Conservation (phyloP, 306 rosid genomes). For the Quercus glauca region DNA sequence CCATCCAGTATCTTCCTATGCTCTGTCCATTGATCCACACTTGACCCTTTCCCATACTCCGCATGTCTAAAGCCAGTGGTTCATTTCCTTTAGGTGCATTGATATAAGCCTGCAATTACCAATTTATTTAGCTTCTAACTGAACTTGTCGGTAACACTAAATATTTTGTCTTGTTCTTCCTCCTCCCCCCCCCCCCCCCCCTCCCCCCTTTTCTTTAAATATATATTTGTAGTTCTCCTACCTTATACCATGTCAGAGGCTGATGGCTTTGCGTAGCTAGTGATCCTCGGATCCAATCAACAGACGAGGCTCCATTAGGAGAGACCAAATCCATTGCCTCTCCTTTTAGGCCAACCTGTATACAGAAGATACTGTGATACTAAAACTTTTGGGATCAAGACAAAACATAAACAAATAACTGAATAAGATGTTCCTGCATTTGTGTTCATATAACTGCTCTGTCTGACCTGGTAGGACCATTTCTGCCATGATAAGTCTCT, state of each 20-base stretch:
- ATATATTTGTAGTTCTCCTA: conserved; percentile 14
- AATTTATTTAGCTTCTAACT: conserved; percentile 8
- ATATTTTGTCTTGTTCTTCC: background rate
- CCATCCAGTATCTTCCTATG: conserved; percentile 95
- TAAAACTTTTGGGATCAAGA: background rate
- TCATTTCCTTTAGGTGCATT: conserved; percentile 70
- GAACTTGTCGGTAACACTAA: background rate
- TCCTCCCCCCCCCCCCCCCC: too few relatives aligned
- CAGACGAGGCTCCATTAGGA: conserved; percentile 57
- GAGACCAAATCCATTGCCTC: conserved; percentile 76
- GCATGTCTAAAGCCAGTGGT: conserved; percentile 82
- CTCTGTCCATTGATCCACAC: conserved; percentile 96
- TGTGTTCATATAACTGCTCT: background rate
- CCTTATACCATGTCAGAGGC: conserved; percentile 90
- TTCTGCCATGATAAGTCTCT: conserved; percentile 65
- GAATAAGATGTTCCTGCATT: background rate
- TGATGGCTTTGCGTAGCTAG: conserved; percentile 43
- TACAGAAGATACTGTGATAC: conserved; percentile 10
- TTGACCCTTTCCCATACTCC: conserved; percentile 97
- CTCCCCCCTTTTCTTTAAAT: background rate
- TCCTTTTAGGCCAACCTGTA: conserved; percentile 86
- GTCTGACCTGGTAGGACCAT: conserved; percentile 87
- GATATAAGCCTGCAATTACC: conserved; percentile 67
- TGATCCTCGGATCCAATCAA: conserved; percentile 66
- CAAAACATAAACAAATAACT: background rate